A percentile compares a stretch with the other conserved stretches of the same genome.
Evolutionary conservation across 2,329 filamentous ascomycete genomes (phyloP).

Genomic region (Cladophialophora yegresii): DNA sequence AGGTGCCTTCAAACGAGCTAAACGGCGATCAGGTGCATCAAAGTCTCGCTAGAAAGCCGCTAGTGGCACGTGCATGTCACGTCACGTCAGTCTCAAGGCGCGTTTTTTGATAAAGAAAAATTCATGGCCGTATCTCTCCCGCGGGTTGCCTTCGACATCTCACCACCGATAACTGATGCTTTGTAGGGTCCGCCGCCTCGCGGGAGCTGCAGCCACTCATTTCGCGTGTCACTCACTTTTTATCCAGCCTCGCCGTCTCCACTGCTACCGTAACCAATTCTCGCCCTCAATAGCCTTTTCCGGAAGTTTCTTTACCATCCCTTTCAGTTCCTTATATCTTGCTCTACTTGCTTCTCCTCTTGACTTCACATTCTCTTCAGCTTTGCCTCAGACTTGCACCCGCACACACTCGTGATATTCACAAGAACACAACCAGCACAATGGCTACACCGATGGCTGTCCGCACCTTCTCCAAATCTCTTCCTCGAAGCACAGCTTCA

Average conservation of each 20-base stretch:
- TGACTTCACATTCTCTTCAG: slow-evolving; percentile 7
- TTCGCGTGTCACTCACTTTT: background rate
- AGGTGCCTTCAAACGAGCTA: background rate
- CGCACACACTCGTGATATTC: background rate
- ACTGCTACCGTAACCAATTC: slow-evolving; percentile 1
- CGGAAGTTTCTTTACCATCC: background rate
- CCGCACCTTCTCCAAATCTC: slow-evolving; percentile 46
- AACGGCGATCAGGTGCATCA: slow-evolving; percentile 5
- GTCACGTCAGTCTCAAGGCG: slow-evolving; percentile 6
- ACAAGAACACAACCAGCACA: slow-evolving; percentile 2
- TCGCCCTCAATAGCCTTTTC: slow-evolving; percentile 7
- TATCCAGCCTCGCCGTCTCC: slow-evolving; percentile 22
- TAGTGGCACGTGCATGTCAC: background rate
- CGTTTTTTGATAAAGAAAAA: slow-evolving; percentile 17
- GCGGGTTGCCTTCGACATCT: background rate
- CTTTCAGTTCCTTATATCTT: slow-evolving; percentile 13
- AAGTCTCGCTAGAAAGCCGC: slow-evolving; percentile 1
- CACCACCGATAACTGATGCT: background rate
- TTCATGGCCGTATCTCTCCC: background rate
- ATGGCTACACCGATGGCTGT: slow-evolving; percentile 47
- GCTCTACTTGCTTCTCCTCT: background rate
- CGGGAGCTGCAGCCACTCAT: background rate
- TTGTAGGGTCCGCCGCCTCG: background rate
- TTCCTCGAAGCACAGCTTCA: slow-evolving; percentile 46
- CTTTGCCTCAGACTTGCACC: background rate